A percentile compares a stretch with the other conserved stretches of the same genome.
Evolutionary conservation across 1,284 basidiomycete species (phyloP).

Genomic region (Leccinum fallax): DNA sequence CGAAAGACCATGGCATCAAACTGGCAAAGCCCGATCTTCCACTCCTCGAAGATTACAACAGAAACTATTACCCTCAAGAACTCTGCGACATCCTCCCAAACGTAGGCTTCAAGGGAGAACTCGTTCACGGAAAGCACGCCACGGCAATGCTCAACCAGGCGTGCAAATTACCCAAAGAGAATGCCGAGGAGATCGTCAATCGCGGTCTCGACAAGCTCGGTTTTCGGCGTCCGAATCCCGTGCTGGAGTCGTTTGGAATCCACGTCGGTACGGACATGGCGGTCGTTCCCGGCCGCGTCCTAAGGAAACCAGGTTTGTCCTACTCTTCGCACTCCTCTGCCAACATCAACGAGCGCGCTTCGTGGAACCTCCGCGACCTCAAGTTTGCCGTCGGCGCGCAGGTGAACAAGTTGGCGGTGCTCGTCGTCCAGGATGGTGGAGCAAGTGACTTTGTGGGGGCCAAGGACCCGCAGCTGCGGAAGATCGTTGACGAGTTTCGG

Average conservation of each 20-base stretch:
- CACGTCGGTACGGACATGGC: slow-evolving; percentile 66
- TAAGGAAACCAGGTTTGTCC: slow-evolving; percentile 57
- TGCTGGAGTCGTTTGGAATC: slow-evolving; percentile 59
- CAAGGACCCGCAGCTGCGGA: slow-evolving; percentile 50
- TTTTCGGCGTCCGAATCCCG: slow-evolving; percentile 48
- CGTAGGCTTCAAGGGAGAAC: slow-evolving; percentile 71
- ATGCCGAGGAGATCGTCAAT: slow-evolving; percentile 58
- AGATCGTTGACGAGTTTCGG: slow-evolving; percentile 50
- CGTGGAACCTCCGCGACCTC: slow-evolving; percentile 63
- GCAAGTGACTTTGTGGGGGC: slow-evolving; percentile 40
- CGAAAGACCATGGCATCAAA: slow-evolving; percentile 56
- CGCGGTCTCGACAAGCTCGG: slow-evolving; percentile 64
- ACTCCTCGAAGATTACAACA: slow-evolving; percentile 64
- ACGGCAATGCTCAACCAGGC: slow-evolving; percentile 68
- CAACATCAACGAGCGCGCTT: slow-evolving; percentile 44
- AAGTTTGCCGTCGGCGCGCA: slow-evolving; percentile 58
- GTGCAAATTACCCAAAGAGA: slow-evolving; percentile 67
- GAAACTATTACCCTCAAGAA: slow-evolving; percentile 65
- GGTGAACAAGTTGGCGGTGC: slow-evolving; percentile 61
- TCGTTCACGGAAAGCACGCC: slow-evolving; percentile 63
- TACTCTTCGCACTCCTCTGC: slow-evolving; percentile 51
- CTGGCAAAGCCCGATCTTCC: slow-evolving; percentile 54
- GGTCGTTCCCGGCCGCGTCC: slow-evolving; percentile 70
- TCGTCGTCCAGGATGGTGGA: slow-evolving; percentile 62
- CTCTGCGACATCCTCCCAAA: slow-evolving; percentile 69